These are phyloP conservation scores for Claviceps sp. DNA, from an alignment of 2,329 filamentous ascomycete genomes.

Conservation along the genomic window DNA sequence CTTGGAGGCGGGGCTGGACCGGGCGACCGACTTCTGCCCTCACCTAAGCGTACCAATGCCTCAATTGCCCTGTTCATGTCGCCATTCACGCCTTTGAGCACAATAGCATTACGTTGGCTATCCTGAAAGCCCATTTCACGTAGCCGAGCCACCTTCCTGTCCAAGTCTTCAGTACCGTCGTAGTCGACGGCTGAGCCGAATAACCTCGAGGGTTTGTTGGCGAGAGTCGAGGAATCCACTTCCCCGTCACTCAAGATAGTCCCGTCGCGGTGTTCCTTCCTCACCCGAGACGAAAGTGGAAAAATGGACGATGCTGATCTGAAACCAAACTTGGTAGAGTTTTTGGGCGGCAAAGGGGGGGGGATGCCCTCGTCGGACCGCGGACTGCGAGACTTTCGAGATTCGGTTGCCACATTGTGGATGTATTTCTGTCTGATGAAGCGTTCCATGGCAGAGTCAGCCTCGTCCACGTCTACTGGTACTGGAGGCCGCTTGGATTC, in stretches of 20 bases:
- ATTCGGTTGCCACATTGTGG: constrained; percentile 30
- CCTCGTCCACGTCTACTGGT: constrained; percentile 82
- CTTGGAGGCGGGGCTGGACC: constrained; percentile 26
- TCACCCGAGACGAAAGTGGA: constrained; percentile 46
- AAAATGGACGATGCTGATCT: constrained; percentile 54
- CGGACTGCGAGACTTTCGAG: constrained; percentile 30
- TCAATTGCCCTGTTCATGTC: constrained; percentile 81
- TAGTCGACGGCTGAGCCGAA: constrained; percentile 56
- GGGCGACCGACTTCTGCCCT: constrained; percentile 39
- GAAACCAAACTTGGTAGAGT: constrained; percentile 47
- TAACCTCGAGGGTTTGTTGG: constrained; percentile 52
- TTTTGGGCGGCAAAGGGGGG: constrained; percentile 49
- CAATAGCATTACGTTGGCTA: constrained; percentile 63
- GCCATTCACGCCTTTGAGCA: constrained; percentile 71
- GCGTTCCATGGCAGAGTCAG: constrained; percentile 85
- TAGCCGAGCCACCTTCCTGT: constrained; percentile 63
- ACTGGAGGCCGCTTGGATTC: constrained; percentile 70
- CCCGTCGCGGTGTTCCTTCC: constrained; percentile 33
- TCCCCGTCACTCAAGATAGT: constrained; percentile 10
- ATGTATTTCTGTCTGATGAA: constrained; percentile 94
- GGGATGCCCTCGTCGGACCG: constrained; percentile 43
- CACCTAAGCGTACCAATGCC: constrained; percentile 68
- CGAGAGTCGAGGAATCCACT: constrained; percentile 25
- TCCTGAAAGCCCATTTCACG: constrained; percentile 89
- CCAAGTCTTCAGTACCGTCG: constrained; percentile 43